A percentile compares a stretch with the other conserved stretches of the same genome.
These are phyloP conservation scores for Laguncularia racemosa DNA, from an alignment of 345 rosid genomes.

Conservation along the genomic window DNA sequence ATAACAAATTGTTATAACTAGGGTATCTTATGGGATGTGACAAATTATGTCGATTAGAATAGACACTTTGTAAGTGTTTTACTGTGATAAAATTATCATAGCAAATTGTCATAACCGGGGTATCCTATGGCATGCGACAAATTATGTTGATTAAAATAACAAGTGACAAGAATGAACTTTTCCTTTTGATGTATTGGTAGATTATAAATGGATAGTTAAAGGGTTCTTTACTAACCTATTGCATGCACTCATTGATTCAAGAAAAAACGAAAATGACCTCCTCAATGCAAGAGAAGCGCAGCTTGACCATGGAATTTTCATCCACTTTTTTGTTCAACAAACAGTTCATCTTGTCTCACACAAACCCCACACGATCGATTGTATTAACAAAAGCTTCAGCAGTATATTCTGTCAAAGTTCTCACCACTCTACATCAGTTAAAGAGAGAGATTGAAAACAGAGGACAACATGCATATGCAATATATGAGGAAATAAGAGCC, in stretches of 20 bases:
- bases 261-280: conserved; percentile 30
- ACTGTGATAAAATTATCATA: too few relatives aligned
- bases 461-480: background rate
- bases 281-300: conserved; percentile 45
- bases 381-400: conserved; percentile 68
- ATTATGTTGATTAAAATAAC: too few relatives aligned
- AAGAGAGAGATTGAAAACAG: background rate
- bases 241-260: background rate
- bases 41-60: too few relatives aligned
- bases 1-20: too few relatives aligned
- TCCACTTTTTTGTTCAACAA: conserved; percentile 41
- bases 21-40: too few relatives aligned
- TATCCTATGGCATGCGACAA: too few relatives aligned
- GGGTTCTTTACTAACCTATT: too few relatives aligned
- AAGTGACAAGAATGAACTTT: too few relatives aligned
- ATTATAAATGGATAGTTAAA: too few relatives aligned
- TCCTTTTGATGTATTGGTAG: too few relatives aligned
- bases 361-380: conserved; percentile 85
- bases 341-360: conserved; percentile 50
- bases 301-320: conserved; percentile 38
- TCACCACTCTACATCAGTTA: conserved; percentile 39
- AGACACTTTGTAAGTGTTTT: too few relatives aligned
- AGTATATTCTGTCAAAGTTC: conserved; percentile 60
- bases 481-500: background rate
- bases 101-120: too few relatives aligned